These are phyloP conservation scores for Eleusine coracana DNA, from an alignment of 176 grass and related monocot species.

Conservation along the genomic window DNA sequence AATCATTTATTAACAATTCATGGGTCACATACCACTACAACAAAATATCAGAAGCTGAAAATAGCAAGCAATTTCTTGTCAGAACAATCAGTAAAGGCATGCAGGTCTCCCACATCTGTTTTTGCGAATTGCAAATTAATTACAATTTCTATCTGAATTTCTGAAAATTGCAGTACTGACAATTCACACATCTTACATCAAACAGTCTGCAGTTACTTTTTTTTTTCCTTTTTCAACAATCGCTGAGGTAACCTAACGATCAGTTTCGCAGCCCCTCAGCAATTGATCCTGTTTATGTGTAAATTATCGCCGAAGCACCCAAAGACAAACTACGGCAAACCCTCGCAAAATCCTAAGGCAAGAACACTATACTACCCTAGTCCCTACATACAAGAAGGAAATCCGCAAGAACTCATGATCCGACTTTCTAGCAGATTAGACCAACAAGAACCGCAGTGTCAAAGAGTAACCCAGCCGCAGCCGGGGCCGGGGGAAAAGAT, in stretches of 20 bases:
- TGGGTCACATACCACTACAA: background rate
- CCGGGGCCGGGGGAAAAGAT: background rate
- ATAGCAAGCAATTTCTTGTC: background rate
- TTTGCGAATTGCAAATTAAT: constrained; percentile 19
- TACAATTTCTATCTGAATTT: background rate
- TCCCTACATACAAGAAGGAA: background rate
- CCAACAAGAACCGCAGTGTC: background rate
- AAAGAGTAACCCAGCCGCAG: background rate
- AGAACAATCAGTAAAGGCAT: background rate
- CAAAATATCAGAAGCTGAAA: background rate
- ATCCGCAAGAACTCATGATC: background rate
- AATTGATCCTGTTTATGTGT: background rate
- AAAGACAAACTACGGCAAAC: background rate
- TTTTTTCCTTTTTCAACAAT: background rate
- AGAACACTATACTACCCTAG: constrained; percentile 10
- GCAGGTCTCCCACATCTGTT: background rate
- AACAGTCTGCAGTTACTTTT: background rate
- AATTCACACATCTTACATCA: constrained; percentile 6
- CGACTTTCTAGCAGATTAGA: background rate
- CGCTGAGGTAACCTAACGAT: background rate
- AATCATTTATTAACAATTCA: background rate
- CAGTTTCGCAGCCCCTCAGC: background rate
- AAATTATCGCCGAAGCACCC: background rate
- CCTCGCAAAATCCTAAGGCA: background rate
- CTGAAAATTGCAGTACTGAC: background rate